These are phyloP conservation scores for Curvularia sp. DNA, from an alignment of 2,329 filamentous ascomycete species.

Conservation along the genomic window DNA sequence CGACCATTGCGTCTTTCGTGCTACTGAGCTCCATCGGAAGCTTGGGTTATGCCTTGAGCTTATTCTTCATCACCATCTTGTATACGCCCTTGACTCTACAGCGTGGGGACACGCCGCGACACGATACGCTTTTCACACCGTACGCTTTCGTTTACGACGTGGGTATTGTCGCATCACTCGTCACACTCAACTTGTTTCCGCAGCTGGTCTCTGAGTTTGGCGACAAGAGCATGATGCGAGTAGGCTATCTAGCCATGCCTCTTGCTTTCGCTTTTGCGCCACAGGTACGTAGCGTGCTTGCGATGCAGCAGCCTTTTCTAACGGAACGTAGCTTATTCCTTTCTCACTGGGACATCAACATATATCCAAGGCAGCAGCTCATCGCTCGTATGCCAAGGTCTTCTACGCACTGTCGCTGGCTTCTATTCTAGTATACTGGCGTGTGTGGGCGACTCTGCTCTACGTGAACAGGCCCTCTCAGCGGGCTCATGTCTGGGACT, in stretches of 20 bases:
- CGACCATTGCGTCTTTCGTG: conserved; percentile 62
- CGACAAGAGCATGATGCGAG: conserved; percentile 34
- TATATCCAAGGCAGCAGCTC: conserved; percentile 49
- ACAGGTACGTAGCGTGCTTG: conserved; percentile 27
- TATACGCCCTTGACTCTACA: conserved; percentile 62
- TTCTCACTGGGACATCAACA: conserved; percentile 59
- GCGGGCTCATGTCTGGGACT: conserved; percentile 49
- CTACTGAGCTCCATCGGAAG: conserved; percentile 66
- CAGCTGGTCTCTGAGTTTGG: conserved; percentile 31
- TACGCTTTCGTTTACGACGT: conserved; percentile 45
- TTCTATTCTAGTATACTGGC: conserved; percentile 57
- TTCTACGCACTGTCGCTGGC: conserved; percentile 59
- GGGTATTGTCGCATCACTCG: conserved; percentile 57
- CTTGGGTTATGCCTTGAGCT: conserved; percentile 67
- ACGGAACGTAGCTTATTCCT: conserved; percentile 52
- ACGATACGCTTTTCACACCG: conserved; percentile 46
- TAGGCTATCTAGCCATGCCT: conserved; percentile 42
- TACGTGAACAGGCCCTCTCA: conserved; percentile 58
- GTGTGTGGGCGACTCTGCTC: conserved; percentile 55
- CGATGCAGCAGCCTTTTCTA: conserved; percentile 9
- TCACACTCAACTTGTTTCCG: conserved; percentile 54
- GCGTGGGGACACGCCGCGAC: conserved; percentile 38
- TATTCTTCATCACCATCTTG: conserved; percentile 68
- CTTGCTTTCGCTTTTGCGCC: conserved; percentile 48
- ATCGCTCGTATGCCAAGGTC: conserved; percentile 55